Conservation (phyloP, 2,329 filamentous ascomycete genomes). For the Cytospora mali region DNA sequence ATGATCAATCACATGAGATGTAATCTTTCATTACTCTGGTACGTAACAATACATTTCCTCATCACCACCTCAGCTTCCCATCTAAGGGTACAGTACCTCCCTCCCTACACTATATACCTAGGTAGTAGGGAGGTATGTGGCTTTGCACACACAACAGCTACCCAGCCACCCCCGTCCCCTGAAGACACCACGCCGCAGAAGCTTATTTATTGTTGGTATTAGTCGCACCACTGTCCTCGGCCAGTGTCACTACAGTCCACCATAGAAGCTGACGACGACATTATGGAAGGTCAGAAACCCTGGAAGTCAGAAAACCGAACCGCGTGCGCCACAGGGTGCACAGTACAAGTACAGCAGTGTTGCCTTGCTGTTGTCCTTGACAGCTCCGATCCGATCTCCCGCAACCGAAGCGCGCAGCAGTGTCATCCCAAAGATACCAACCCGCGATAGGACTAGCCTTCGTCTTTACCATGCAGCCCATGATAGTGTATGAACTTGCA, state of each 20-base stretch:
- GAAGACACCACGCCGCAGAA: no score
- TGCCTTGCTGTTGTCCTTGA: conserved; percentile 15
- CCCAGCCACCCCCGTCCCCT: no score
- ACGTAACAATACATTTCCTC: no score
- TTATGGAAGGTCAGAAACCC: background rate
- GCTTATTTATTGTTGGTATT: background rate
- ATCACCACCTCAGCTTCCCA: background rate
- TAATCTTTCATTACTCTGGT: background rate
- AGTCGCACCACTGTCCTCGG: background rate
- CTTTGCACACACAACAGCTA: background rate
- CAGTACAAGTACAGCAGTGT: background rate
- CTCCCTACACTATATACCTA: background rate
- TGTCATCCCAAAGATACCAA: background rate
- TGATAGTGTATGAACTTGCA: background rate
- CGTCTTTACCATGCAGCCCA: no score
- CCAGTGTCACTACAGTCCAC: background rate
- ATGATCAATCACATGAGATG: background rate
- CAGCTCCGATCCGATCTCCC: conserved; percentile 19
- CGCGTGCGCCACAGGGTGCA: background rate
- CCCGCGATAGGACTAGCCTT: no score
- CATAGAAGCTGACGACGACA: background rate
- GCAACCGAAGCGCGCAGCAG: conserved; percentile 10
- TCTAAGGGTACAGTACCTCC: no score
- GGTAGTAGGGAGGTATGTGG: background rate
- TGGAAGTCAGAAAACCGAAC: background rate